A percentile compares a stretch with the other conserved stretches of the same genome.
Conservation (phyloP, 2,329 filamentous ascomycete genomes). For the Zelopaecilomyces penicillatus region DNA sequence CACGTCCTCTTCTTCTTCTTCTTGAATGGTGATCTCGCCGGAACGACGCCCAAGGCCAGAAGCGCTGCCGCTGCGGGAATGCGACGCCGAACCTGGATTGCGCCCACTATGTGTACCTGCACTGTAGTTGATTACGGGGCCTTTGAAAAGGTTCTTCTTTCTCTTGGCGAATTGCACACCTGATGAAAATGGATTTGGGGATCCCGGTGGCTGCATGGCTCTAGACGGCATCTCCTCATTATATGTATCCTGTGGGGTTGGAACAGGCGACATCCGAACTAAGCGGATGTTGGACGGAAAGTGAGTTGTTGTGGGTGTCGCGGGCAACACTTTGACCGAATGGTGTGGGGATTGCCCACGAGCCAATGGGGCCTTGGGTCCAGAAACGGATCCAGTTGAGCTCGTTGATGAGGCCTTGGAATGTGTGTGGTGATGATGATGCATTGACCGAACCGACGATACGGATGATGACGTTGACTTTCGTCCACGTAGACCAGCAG, state of each 20-base stretch:
- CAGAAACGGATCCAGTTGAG: slow-evolving; percentile 65
- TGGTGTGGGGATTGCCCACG: slow-evolving; percentile 70
- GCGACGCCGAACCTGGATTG: slow-evolving; percentile 35
- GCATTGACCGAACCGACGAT: slow-evolving; percentile 85
- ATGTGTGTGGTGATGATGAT: slow-evolving; percentile 77
- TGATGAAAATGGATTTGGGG: slow-evolving; percentile 50
- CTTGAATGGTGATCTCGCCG: slow-evolving; percentile 65
- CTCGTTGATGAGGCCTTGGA: slow-evolving; percentile 93
- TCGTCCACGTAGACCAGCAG: slow-evolving; percentile 73
- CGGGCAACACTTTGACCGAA: slow-evolving; percentile 90
- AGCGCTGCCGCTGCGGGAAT: slow-evolving; percentile 54
- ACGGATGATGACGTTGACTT: slow-evolving; percentile 96
- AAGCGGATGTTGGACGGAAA: slow-evolving; percentile 85
- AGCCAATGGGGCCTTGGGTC: slow-evolving; percentile 57
- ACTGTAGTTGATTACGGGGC: slow-evolving; percentile 57
- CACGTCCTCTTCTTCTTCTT: slow-evolving; percentile 49
- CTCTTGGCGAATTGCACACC: slow-evolving; percentile 70
- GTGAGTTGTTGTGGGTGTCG: slow-evolving; percentile 64
- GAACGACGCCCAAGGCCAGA: slow-evolving; percentile 57
- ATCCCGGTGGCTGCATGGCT: slow-evolving; percentile 37
- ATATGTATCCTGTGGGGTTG: slow-evolving; percentile 43
- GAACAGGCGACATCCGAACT: slow-evolving; percentile 52
- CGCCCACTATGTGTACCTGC: slow-evolving; percentile 29
- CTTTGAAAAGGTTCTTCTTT: slow-evolving; percentile 76
- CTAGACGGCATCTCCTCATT: slow-evolving; percentile 49